phyloP scores from a whole-genome alignment of 495 filamentous ascomycete genomes.

The Terfezia boudieri region DNA sequence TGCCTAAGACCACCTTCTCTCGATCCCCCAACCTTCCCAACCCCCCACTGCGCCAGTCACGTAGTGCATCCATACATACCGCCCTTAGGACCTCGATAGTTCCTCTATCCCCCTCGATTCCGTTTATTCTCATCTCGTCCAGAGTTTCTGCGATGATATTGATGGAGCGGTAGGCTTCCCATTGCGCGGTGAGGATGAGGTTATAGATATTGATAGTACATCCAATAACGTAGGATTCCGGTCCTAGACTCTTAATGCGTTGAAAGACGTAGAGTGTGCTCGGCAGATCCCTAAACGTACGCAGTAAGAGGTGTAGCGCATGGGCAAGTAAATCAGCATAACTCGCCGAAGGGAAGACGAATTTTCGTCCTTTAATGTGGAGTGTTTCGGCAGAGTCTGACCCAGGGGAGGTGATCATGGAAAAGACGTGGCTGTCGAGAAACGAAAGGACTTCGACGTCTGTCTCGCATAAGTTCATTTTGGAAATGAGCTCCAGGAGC shows the following conservation, averaged over 20 bases:
- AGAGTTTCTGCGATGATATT: constrained; percentile 31
- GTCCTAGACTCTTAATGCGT: constrained; percentile 31
- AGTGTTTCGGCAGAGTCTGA: background rate
- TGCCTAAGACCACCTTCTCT: background rate
- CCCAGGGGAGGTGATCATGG: background rate
- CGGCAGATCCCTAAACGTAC: constrained; percentile 9
- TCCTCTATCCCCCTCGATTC: constrained; percentile 28
- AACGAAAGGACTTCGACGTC: constrained; percentile 7
- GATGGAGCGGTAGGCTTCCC: constrained; percentile 32
- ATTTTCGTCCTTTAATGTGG: background rate
- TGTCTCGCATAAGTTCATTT: constrained; percentile 6
- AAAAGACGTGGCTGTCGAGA: constrained; percentile 10
- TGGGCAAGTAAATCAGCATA: constrained; percentile 14
- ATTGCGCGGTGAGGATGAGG: constrained; percentile 32
- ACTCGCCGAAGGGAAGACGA: background rate
- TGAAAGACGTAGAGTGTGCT: constrained; percentile 13
- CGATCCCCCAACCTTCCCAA: background rate
- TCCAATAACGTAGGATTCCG: constrained; percentile 35
- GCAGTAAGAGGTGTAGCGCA: constrained; percentile 7
- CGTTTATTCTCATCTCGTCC: constrained; percentile 39
- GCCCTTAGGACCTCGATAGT: constrained; percentile 26
- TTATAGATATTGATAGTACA: constrained; percentile 38
- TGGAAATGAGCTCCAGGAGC: background rate
- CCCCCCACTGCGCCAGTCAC: background rate
- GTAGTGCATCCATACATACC: constrained; percentile 8